phyloP scores from a whole-genome alignment of 78 protist genomes.

The Dictyostelium purpureum region DNA sequence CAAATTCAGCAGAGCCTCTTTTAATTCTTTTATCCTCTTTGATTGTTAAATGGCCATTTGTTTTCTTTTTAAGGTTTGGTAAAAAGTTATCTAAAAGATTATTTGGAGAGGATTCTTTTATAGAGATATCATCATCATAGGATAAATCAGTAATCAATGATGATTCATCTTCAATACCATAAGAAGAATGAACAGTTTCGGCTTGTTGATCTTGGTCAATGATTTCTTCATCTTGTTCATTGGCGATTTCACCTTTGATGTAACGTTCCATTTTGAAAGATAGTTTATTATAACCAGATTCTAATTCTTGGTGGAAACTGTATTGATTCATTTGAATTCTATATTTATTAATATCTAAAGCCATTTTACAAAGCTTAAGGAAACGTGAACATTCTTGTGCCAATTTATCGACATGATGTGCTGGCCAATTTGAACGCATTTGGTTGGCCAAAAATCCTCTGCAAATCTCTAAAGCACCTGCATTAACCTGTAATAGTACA shows the following conservation, averaged over 20 bases:
- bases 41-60: slow-evolving; percentile 2
- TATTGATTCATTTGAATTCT: slow-evolving; percentile 20
- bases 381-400: slow-evolving; percentile 9
- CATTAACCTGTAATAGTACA: slow-evolving; percentile 56
- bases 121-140: slow-evolving; percentile 31
- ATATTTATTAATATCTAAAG: slow-evolving; percentile 5
- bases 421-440: slow-evolving; percentile 17
- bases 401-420: background rate
- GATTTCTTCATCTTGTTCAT: slow-evolving; percentile 26
- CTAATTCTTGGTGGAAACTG: slow-evolving; percentile 64
- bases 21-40: slow-evolving; percentile 26
- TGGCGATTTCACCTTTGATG: slow-evolving; percentile 45
- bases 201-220: background rate
- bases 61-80: background rate
- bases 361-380: slow-evolving; percentile 21
- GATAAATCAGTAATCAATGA: slow-evolving; percentile 43
- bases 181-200: background rate
- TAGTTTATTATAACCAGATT: slow-evolving; percentile 18
- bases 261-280: slow-evolving; percentile 47
- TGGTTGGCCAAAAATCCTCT: slow-evolving; percentile 46
- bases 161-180: slow-evolving; percentile 15
- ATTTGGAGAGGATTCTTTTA: background rate
- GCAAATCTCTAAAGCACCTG: slow-evolving; percentile 66
- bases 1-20: slow-evolving; percentile 7
- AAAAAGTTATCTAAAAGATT: background rate